Base-by-base conservation (phyloP, 2,329 filamentous ascomycete genomes). In the Curvularia hawaiiensis region DNA sequence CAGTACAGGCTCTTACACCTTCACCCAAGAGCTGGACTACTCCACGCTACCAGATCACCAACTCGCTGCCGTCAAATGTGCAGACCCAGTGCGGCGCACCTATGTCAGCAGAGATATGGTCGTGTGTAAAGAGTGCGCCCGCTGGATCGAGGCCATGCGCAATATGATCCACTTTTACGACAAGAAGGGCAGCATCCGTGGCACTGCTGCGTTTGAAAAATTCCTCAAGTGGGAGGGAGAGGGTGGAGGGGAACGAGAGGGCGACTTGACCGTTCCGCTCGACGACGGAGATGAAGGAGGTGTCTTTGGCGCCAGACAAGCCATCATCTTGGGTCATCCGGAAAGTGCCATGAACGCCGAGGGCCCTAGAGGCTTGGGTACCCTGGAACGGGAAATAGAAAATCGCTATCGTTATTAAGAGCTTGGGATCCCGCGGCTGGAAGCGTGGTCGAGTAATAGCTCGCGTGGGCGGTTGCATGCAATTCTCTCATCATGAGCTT, bases 101-200 rank as follows among this genome's bases (percentile, higher is more conserved):
- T 54, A 66, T 18, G 67, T 71, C 14, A 72, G 61, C 41, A 58
- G 61, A 2, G 58, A 64, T 5, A 69, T 69, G 62, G 59, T 64
- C 4, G 70, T 75, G 2, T 75, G 73, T 40, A 68, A 70, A 43
- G 61, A 61, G 24, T 75, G 73, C 39, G 60, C 56, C 52, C 57
- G 58, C 52, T 67, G 67, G 61, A 61, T 75, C 5, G 58, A 59
- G 28, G 60, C 70, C 18, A 75, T 75, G 71, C 62, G 69, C 47
- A 63, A 50, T 41, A 72, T 75, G 71, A 51, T 75, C 35, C 61
- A 57, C 18, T 50, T 66, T 30, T 73, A 67, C 51, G 70, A 75
- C 38, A 73, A 69, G 54, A 68, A 64, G 8, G 69, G 69, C 24
- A 72, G 67, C 53, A 58, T 75, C 22, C 60, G 56, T 22, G 72